Evolutionary conservation across 2,329 filamentous ascomycete genomes (phyloP), one percentile per base, ranked within the genome.

Genomic region (Coleophoma crateriformis): DNA sequence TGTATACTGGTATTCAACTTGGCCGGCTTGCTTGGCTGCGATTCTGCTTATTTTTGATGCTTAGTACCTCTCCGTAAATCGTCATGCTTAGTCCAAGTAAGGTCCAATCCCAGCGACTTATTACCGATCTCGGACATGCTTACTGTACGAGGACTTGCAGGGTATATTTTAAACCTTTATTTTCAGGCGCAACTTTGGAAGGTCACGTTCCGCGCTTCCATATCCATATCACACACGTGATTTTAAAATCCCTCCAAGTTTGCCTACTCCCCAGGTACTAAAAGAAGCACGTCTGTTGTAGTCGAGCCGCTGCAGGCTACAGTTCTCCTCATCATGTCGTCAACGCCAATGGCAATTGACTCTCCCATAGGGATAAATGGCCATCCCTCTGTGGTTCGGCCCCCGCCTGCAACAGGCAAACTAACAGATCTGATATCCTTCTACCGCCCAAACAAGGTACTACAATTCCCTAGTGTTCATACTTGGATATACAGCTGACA

Each of bases 391-490:
- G 50, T 12, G 47, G 50, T 55, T 12, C 51, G 53, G 40, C 38
- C 50, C 34, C 61, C 61, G 12, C 51, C 54, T 12, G 43, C 53
- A 50, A 78, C 78, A 6, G 82, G 85, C 12, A 87, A 87, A 64
- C 78, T 96, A 48, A 78, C 81, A 61, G 89, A 96, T 61, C 77
- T 94, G 58, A 85, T 96, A 58, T 76, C 81, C 35, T 83, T 78
- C 48, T 95, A 89, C 65, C 79, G 88, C 46, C 89, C 92, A 7
- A 85, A 85, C 43, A 90, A 90, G 77, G 88, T 92, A 70, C 58
- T 2, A 70, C 41, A 45, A 27, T 34, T 35, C 33, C 41, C 34
- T 20, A 15, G 10, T 27, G 27, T 7, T 7, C 37, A 14, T 27
- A 33, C 43, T 48, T 49, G 17, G 12, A 12, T 5, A 38, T 12